Evolutionary conservation across 495 filamentous ascomycete genomes (phyloP).

Genomic region (Clohesyomyces aquaticus): DNA sequence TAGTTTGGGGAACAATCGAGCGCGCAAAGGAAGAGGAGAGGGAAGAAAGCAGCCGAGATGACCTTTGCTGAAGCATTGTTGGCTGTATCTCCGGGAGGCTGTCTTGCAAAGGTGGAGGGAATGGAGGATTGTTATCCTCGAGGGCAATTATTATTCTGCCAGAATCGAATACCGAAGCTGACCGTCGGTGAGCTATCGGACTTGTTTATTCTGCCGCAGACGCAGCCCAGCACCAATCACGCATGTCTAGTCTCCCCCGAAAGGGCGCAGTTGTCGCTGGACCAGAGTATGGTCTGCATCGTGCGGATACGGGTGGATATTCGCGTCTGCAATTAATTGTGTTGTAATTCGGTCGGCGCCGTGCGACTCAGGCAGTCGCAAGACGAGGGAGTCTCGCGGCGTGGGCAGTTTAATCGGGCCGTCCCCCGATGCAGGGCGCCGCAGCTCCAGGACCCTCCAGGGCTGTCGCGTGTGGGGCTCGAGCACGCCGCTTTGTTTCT

Average conservation of each 20-base stretch:
- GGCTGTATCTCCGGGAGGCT: neutral
- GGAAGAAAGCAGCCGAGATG: slow-evolving; percentile 28
- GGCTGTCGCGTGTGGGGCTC: no score
- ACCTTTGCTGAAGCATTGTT: slow-evolving; percentile 40
- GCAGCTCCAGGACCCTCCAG: no score
- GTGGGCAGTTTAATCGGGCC: no score
- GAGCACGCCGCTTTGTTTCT: no score
- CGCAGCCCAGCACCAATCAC: slow-evolving; percentile 8
- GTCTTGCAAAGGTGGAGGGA: no score
- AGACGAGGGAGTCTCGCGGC: no score
- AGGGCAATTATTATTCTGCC: neutral
- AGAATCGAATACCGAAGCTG: neutral
- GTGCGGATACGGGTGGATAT: neutral
- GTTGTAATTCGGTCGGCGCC: no score
- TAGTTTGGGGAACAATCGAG: slow-evolving; percentile 45
- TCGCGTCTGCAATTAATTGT: neutral
- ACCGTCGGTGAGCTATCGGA: neutral
- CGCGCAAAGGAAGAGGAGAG: slow-evolving; percentile 23
- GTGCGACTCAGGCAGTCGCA: no score
- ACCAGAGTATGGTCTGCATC: neutral
- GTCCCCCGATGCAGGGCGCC: no score
- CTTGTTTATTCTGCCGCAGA: slow-evolving; percentile 6
- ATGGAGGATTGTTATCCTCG: no score
- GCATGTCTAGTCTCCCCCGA: neutral
- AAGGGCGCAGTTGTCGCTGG: slow-evolving; percentile 6